These are phyloP conservation scores for Blumeriella jaapii DNA, from an alignment of 2,329 filamentous ascomycete genomes.

Conservation along the genomic window DNA sequence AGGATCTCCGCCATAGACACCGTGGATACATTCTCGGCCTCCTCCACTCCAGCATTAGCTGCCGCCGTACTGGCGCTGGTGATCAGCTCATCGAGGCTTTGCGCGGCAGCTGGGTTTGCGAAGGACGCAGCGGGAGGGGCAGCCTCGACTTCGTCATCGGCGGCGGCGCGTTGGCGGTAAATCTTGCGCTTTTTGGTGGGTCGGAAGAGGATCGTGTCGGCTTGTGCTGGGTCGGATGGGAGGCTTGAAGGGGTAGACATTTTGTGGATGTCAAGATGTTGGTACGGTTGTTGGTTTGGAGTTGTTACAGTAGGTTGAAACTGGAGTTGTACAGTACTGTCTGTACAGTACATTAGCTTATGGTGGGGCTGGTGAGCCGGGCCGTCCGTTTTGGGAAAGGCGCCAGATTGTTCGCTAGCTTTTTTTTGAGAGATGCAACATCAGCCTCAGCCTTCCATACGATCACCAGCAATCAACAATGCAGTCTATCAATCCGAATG, in stretches of 20 bases:
- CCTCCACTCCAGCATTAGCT: neutral
- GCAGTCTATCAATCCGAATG: too few relatives aligned
- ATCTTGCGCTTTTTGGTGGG: constrained; percentile 47
- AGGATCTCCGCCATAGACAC: constrained; percentile 40
- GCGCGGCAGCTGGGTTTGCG: constrained; percentile 9
- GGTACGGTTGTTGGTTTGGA: neutral
- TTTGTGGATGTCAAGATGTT: neutral
- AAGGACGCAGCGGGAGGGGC: constrained; percentile 4
- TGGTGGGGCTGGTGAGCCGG: too few relatives aligned
- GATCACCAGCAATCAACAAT: too few relatives aligned
- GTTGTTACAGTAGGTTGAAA: too few relatives aligned
- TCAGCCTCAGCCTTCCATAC: too few relatives aligned
- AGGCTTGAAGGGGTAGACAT: constrained; percentile 1
- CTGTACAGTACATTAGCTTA: too few relatives aligned
- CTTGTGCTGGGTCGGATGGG: neutral
- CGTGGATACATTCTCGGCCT: constrained; percentile 27
- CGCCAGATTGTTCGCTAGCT: neutral
- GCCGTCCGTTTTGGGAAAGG: neutral
- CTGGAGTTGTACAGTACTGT: too few relatives aligned
- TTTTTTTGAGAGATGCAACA: too few relatives aligned
- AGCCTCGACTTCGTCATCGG: constrained; percentile 20
- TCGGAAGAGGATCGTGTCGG: constrained; percentile 34
- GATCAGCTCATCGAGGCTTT: constrained; percentile 25
- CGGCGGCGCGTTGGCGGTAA: constrained; percentile 39
- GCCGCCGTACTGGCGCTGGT: constrained; percentile 7